Evolutionary conservation across 176 grass and related monocot genomes (phyloP), one percentile per base, ranked within the genome.

Genomic region (Panicum miliaceum): DNA sequence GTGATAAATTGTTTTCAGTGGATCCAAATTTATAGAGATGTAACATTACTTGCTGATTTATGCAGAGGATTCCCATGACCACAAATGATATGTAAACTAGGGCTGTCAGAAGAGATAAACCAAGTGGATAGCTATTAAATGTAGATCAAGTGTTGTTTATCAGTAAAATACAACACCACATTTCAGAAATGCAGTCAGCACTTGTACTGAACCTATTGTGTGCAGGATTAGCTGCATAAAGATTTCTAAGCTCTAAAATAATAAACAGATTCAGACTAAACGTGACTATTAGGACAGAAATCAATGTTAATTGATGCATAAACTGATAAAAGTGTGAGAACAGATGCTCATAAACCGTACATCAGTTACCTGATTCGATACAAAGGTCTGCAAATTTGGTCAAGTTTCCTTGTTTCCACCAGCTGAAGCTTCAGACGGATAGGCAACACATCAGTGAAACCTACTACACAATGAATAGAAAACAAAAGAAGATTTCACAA

Each of bases 281-380:
- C 47, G 36, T 35, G 50, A 66, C 13, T 79, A 57, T 40, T 12
- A 42, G 68, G 14, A 61, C 7, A 66, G n/a, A 56, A 76, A 20
- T 48, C 32, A 83, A 78, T 32, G 57, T 68, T 40, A 60, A 18
- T 14, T 7, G 14, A 69, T 68, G 64, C 13, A 81, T 46, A 75
- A 32, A 32, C 29, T 32, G 29, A 32, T 2, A 32, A 86, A 8
- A 50, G 32, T 22, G 54, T 26, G 41, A n/a, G 72, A 68, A 29
- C 12, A 80, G 19, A 54, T 0, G 8, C 3, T 76, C 62, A 34
- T 69, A 80, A 43, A 63, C 60, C 23, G 62, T 14, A n/a, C 82
- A 87, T 23, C 19, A 20, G 23, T 81, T 80, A 80, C 81, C 68
- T 90, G 73, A 78, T 63, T 61, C 20, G 84, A 34, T 75, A 68